Evolutionary conservation across 768 basidiomycete species (phyloP).

Genomic region (Boletus rubescentipes): DNA sequence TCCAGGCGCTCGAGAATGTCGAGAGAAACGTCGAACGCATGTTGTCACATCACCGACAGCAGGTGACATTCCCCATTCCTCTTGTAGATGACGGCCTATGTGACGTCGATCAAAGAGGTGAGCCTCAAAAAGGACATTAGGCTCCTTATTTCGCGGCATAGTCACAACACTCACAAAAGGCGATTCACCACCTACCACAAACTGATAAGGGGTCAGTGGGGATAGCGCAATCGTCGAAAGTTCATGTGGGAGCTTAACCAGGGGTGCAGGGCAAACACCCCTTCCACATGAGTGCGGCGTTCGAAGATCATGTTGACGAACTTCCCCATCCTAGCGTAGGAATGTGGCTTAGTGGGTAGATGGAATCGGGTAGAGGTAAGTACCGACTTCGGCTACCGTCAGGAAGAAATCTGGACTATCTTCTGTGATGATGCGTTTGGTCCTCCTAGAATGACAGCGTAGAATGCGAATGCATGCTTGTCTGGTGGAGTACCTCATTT

Average conservation of each 20-base stretch:
- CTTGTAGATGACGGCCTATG: conserved; percentile 54
- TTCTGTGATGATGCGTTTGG: conserved; percentile 79
- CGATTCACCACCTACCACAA: conserved; percentile 82
- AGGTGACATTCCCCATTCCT: conserved; percentile 69
- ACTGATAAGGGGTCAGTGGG: conserved; percentile 75
- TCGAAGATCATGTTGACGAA: conserved; percentile 85
- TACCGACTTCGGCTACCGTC: conserved; percentile 72
- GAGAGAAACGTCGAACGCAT: conserved; percentile 80
- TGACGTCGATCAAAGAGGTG: conserved; percentile 79
- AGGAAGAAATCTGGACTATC: conserved; percentile 75
- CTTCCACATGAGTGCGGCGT: conserved; percentile 60
- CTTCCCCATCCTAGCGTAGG: conserved; percentile 69
- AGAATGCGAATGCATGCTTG: conserved; percentile 55
- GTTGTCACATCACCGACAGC: conserved; percentile 55
- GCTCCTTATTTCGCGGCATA: neutral
- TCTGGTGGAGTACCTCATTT: conserved; percentile 45
- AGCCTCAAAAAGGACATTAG: conserved; percentile 12
- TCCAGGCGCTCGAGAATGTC: conserved; percentile 36
- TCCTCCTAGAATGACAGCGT: conserved; percentile 68
- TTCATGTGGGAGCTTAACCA: conserved; percentile 63
- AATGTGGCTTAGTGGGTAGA: conserved; percentile 18
- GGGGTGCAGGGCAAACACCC: conserved; percentile 63
- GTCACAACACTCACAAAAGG: conserved; percentile 55
- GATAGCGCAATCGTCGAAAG: conserved; percentile 76
- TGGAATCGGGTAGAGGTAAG: neutral